These are phyloP conservation scores for Darksidea phi DNA, from an alignment of 495 filamentous ascomycete genomes.

Conservation along the genomic window DNA sequence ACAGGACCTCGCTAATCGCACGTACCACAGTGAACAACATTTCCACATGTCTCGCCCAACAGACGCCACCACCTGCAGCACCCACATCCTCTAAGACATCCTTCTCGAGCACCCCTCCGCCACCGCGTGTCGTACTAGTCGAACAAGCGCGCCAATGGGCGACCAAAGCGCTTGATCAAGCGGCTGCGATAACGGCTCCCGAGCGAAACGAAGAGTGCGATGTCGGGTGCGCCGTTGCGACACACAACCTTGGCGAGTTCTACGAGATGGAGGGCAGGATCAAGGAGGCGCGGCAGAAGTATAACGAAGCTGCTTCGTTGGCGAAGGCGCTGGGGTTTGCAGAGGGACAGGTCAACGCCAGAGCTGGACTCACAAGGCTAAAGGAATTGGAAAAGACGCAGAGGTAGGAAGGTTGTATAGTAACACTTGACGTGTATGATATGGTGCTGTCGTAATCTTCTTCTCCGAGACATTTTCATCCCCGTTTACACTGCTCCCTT, in stretches of 20 bases:
- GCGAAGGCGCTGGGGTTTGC: constrained; percentile 63
- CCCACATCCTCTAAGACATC: constrained; percentile 1
- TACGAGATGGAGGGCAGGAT: constrained; percentile 65
- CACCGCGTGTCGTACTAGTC: constrained; percentile 54
- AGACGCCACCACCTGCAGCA: constrained; percentile 49
- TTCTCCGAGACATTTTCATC: too few species aligned
- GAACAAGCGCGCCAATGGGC: constrained; percentile 71
- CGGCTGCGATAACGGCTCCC: constrained; percentile 54
- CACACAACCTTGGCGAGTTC: constrained; percentile 81
- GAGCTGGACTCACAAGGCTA: constrained; percentile 55
- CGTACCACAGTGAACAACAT: constrained; percentile 65
- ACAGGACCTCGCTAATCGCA: not conserved
- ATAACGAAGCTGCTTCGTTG: constrained; percentile 62
- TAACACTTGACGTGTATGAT: too few species aligned
- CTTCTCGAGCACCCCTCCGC: constrained; percentile 25
- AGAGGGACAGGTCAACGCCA: constrained; percentile 61
- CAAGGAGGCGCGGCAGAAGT: constrained; percentile 62
- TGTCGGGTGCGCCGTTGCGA: constrained; percentile 77
- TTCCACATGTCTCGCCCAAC: constrained; percentile 63
- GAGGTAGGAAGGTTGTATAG: too few species aligned
- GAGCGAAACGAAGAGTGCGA: constrained; percentile 80
- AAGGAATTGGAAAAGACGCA: constrained; percentile 20
- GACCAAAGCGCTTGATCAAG: constrained; percentile 64
- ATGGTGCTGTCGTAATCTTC: too few species aligned
- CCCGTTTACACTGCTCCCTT: too few species aligned